Base-by-base conservation (phyloP, 345 rosid species). In the Firmiana major region DNA sequence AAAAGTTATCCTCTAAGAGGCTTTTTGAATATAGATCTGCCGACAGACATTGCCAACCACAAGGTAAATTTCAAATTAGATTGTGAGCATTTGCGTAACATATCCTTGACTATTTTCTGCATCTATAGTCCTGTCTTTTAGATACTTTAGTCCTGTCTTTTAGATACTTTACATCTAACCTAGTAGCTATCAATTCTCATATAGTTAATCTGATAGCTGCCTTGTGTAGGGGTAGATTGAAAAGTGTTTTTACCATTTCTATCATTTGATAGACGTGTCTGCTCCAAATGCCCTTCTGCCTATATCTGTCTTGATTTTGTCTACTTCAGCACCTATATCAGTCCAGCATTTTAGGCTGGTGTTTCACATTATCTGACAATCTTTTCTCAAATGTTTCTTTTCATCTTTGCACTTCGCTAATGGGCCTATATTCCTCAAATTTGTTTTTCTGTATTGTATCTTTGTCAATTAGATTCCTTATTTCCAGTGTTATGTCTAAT, bases 11-110 rank as follows among this genome's bases (percentile, higher is more conserved):
- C 96, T 2, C 63, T 62, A 60, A 80, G 85, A 7, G 88, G 97
- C 83, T 93, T 95, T 80, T 77, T 95, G 78, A 93, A 95, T 79
- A 80, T 95, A 7, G 99, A 89, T 85, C 74, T 95, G 75, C 99
- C 99, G 0, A 82, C 91, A 76, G 86, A 92, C 77, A 75, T 92
- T 73, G 82, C 92, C 80, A 85, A 90, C 76, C 91, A 93, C 68
- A 93, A 95, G 99, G 99, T 93, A 88, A 40, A 58, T 63, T 73
- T 62, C 67, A 43, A 26, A 75, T 54, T 40, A 42, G 26, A 45
- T 64, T 77, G 19, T 40, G 55, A 46, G 26, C 28, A n/a, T 63
- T 16, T 78, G 10, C 6, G 12, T 34, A 63, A 22, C 38, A n/a
- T 66, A 55, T 63, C 21, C 45, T 26, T 36, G 24, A 58, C 10